Base-by-base conservation (phyloP, 139 green algal species). In the Chlorella sp. region DNA sequence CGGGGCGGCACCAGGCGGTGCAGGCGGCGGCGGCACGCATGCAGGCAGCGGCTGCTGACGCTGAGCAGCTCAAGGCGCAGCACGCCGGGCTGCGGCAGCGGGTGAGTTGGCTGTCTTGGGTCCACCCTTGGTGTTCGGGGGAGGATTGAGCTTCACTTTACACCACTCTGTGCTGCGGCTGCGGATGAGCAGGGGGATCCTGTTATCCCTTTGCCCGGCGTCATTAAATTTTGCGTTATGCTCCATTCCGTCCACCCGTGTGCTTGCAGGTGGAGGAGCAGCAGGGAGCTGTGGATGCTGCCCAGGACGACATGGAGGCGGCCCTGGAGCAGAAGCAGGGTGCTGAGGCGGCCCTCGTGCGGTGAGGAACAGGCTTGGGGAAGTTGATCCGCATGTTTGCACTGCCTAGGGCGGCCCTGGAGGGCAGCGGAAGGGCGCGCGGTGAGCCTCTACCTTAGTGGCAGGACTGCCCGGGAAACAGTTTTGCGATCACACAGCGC, bases 221-320 rank as follows among this genome's bases (percentile, higher is more conserved):
- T 38, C 19, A 14, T 38, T 72, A 4, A 16, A n/a, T n/a, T n/a
- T n/a, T n/a, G n/a, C n/a, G n/a, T n/a, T n/a, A n/a, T n/a, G n/a
- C n/a, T n/a, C n/a, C n/a, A n/a, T n/a, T n/a, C n/a, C n/a, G n/a
- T n/a, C n/a, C n/a, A n/a, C n/a, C n/a, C n/a, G n/a, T n/a, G n/a
- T n/a, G n/a, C n/a, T n/a, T 60, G 78, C 60, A 84, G 62, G 64
- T 51, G 7, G 78, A 85, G 81, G 19, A 69, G 69, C 68, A 76
- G 68, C 54, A 81, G 69, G 11, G 24, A 0, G 70, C 56, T 8
- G 48, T 80, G 70, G 72, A 76, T 20, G 73, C 32, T 3, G 82
- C 72, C 5, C 73, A 76, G 58, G 73, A 20, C 24, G 14, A 7
- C 3, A 41, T 75, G 58, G 73, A 82, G 58, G 82, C 60, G 0